Evolutionary conservation across 768 basidiomycete genomes (phyloP), one percentile per base, ranked within the genome.

Genomic region (Rossbeevera mucosa): DNA sequence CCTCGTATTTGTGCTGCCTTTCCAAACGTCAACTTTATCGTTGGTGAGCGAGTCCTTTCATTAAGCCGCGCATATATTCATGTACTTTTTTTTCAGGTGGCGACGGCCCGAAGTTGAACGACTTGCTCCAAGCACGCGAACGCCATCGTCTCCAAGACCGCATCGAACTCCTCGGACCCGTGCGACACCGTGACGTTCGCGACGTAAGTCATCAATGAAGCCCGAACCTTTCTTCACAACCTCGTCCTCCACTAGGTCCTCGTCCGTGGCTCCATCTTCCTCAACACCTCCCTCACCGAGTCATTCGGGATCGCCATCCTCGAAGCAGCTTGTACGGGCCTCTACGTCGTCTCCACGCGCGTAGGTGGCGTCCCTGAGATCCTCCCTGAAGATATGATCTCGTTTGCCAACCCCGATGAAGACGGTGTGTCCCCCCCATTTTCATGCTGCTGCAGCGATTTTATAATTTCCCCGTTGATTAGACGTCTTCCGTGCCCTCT

Each of bases 351-450:
- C 45, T 86, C 86, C 38, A 98, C 96, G 0, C 82, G 85, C 41
- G 95, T 97, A 0, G 96, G 96, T 0, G 96, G 96, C 1, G 91
- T 97, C 0, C 92, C 95, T 0, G 96, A 98, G 68, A 88, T 98
- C 50, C 73, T 99, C 13, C 96, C 96, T 0, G 74, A 83, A 52
- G 91, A 95, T 59, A 90, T 97, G 89, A 93, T 98, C 53, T 91
- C 90, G 46, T 96, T 98, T 63, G 92, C 94, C 0, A 81, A 85
- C 50, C 93, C 95, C 0, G 90, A 97, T 38, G 93, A 91, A 69
- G 92, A 96, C 58, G 95, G 95, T 94, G 47, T 28, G 81, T 70
- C 2, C 7, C 22, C n/a, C n/a, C n/a, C n/a, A n/a, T n/a, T n/a
- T n/a, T n/a, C 3, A 20, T 16, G 12, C 4, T 0, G n/a, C 4